Conservation (phyloP, 768 basidiomycete species). For the Tephrocybe sp. region DNA sequence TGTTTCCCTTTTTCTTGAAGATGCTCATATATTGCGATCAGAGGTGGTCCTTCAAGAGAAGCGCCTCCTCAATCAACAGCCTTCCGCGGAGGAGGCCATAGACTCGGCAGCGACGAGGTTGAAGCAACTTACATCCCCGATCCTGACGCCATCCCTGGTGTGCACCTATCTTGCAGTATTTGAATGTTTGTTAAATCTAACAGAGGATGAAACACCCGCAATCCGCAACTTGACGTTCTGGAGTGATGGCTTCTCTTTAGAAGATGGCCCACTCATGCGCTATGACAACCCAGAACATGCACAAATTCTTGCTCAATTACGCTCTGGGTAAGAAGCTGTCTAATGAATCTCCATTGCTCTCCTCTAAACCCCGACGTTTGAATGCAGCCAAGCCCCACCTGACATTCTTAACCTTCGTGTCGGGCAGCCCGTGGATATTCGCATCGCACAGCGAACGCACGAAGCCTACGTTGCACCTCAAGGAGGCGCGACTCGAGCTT, state of each 20-base stretch:
- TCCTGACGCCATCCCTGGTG: conserved; percentile 42
- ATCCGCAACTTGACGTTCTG: conserved; percentile 86
- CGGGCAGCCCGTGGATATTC: conserved; percentile 83
- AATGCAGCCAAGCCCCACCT: conserved; percentile 70
- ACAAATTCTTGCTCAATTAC: conserved; percentile 69
- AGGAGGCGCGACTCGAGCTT: conserved; percentile 41
- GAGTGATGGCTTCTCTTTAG: conserved; percentile 89
- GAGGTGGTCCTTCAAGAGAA: conserved; percentile 33
- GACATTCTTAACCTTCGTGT: conserved; percentile 67
- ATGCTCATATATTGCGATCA: conserved; percentile 15
- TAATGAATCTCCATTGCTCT: conserved; percentile 16
- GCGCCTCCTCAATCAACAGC: conserved; percentile 20
- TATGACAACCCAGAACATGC: conserved; percentile 80
- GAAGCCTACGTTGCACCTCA: conserved; percentile 69
- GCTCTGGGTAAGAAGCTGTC: conserved; percentile 65
- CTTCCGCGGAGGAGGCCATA: conserved; percentile 78
- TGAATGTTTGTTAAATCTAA: neutral
- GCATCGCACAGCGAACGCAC: conserved; percentile 62
- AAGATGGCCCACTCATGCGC: conserved; percentile 80
- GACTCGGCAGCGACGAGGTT: conserved; percentile 87
- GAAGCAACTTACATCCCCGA: conserved; percentile 77
- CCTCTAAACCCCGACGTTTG: neutral
- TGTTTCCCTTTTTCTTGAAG: neutral
- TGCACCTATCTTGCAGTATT: neutral
- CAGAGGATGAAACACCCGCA: conserved; percentile 46